phyloP scores from a whole-genome alignment of 805 yeast species.

The Yarrowia sp. region DNA sequence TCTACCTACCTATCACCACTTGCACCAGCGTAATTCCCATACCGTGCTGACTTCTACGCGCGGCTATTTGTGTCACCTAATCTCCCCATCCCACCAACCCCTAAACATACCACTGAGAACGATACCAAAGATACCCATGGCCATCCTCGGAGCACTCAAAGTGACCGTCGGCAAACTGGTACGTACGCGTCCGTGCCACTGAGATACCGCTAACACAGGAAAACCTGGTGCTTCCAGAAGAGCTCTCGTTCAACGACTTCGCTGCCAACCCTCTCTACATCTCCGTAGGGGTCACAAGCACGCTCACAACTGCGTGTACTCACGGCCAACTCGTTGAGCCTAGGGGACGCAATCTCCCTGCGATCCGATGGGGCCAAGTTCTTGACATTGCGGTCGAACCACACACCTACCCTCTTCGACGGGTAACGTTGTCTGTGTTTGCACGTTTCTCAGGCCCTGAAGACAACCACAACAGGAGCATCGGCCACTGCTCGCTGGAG shows the following conservation, averaged over 20 bases:
- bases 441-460: neutral
- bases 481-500: conserved; percentile 4
- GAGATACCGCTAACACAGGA: conserved; percentile 23
- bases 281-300: conserved; percentile 11
- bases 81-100: too few relatives aligned
- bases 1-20: too few relatives aligned
- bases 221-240: conserved; percentile 12
- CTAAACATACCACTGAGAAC: neutral
- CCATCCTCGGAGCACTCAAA: neutral
- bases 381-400: conserved; percentile 10
- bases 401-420: neutral
- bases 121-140: neutral
- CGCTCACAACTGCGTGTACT: neutral
- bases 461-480: conserved; percentile 18
- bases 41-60: too few relatives aligned
- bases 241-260: too few relatives aligned
- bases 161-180: conserved; percentile 1
- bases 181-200: neutral
- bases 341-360: neutral
- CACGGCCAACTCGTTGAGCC: neutral
- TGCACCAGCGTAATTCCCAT: too few relatives aligned
- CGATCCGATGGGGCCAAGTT: conserved; percentile 1
- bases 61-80: too few relatives aligned
- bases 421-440: conserved; percentile 12
- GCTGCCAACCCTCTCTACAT: neutral